phyloP scores from a whole-genome alignment of 179 eudicot genomes.

The Pouteria campechiana region DNA sequence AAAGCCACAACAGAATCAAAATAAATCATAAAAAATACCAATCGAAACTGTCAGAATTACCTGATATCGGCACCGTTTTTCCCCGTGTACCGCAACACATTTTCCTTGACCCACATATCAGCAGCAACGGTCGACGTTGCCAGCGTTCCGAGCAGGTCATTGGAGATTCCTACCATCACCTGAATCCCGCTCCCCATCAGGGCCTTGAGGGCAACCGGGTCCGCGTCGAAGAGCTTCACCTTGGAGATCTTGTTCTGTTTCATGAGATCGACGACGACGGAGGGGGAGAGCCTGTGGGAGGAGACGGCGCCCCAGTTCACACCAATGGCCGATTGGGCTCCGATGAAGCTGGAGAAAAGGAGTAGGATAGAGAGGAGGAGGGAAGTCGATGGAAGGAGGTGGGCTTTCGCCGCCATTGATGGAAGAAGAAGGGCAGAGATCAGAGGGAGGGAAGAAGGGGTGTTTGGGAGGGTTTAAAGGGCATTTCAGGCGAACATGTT shows the following conservation, averaged over 20 bases:
- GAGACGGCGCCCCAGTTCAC: constrained; percentile 89
- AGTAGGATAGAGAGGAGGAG: no score
- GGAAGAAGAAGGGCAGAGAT: no score
- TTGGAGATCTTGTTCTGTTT: constrained; percentile 46
- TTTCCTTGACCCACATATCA: constrained; percentile 64
- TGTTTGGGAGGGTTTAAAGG: no score
- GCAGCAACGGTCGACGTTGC: constrained; percentile 45
- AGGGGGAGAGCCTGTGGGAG: constrained; percentile 40
- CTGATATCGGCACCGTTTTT: constrained; percentile 47
- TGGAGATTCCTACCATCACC: constrained; percentile 77
- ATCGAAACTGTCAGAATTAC: constrained; percentile 16
- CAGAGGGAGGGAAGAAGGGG: no score
- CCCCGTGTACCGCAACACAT: constrained; percentile 43
- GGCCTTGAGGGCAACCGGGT: constrained; percentile 32
- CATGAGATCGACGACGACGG: constrained; percentile 59
- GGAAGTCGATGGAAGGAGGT: no score
- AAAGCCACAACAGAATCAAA: neutral
- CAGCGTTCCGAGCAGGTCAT: constrained; percentile 38
- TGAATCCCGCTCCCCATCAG: constrained; percentile 47
- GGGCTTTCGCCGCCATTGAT: no score
- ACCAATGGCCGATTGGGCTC: constrained; percentile 54
- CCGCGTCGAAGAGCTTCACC: constrained; percentile 85
- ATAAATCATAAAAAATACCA: neutral
- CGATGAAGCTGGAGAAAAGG: no score
- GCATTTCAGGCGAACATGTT: no score